Percentiles rank a stretch among this genome's conserved stretches.
These are phyloP conservation scores for Colletotrichum horii DNA, from an alignment of 2,329 filamentous ascomycete genomes.

Conservation along the genomic window DNA sequence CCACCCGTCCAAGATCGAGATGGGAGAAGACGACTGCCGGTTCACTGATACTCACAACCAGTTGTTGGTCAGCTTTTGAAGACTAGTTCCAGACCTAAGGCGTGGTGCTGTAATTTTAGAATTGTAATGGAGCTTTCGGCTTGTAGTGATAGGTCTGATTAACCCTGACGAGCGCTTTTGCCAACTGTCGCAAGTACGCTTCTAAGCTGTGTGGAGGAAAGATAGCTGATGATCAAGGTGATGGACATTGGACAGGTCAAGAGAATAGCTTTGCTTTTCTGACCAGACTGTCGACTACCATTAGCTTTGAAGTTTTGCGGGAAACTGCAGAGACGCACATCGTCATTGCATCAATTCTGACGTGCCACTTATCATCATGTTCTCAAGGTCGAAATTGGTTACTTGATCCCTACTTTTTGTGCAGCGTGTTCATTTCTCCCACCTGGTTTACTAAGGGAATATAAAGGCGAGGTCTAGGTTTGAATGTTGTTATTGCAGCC, in stretches of 20 bases:
- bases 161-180: rapidly evolving
- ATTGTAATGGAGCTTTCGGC: too few relatives aligned
- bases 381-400: too few relatives aligned
- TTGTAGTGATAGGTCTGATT: too few relatives aligned
- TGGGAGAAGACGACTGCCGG: rapidly evolving
- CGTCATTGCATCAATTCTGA: rapidly evolving
- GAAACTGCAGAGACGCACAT: rapidly evolving
- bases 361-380: rapidly evolving
- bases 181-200: too few relatives aligned
- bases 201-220: too few relatives aligned
- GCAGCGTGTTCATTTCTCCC: rapidly evolving
- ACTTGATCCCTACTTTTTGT: rapidly evolving
- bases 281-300: too few relatives aligned
- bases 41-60: neutral
- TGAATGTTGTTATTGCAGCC: rapidly evolving
- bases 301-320: too few relatives aligned
- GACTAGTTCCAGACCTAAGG: rapidly evolving
- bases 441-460: neutral
- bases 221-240: too few relatives aligned
- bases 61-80: too few relatives aligned
- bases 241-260: too few relatives aligned
- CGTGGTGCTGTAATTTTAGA: rapidly evolving
- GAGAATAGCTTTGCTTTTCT: too few relatives aligned
- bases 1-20: neutral
- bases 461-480: rapidly evolving